Base-by-base conservation (phyloP, 192 early-diverging fungal genomes). In the Entomortierella chlamydospora region DNA sequence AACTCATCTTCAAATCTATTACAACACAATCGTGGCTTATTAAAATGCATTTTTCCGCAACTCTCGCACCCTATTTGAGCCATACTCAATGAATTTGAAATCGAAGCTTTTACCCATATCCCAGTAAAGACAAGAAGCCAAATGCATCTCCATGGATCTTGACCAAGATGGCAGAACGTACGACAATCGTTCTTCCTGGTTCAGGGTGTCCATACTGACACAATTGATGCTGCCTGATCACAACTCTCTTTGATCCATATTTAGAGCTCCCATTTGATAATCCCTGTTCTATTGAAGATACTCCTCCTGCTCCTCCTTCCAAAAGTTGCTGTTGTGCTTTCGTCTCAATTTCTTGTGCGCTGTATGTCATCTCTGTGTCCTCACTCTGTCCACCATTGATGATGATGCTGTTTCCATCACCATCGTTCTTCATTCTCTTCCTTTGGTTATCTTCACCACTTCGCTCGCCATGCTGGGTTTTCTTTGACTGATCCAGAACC, bases 161-260 rank as follows among this genome's bases (percentile, higher is more conserved):
- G 61, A 78, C 67, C 61, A 79, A 13, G 57, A 79, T 79, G 13
- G 68, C 76, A 0, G 76, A 79, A 29, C 76, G 61, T 4, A 79
- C 76, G 30, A 79, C 51, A 42, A 79, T 52, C 25, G 58, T 79
- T 31, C 68, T 64, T 26, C 76, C 76, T 4, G 76, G 76, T 42
- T 79, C 76, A 33, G 68, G 76, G 22, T 79, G 76, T 1, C 76
- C 76, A 49, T 66, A 79, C 41, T 79, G 76, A 65, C 76, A 79
- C 25, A 79, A 42, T 25, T 70, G 76, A 26, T 70, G 61, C 37
- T 79, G 76, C n/a, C 68, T 41, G 13, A 51, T 66, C 37, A 79
- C 66, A 0, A 68, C 34, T n/a, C 47, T 68, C 25, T 63, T 62
- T 25, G 58, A 28, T 22, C 59, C 59, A 15, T 55, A 45, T 29